Evolutionary conservation across 805 yeast genomes (phyloP).

Genomic region (Candida chilensis): DNA sequence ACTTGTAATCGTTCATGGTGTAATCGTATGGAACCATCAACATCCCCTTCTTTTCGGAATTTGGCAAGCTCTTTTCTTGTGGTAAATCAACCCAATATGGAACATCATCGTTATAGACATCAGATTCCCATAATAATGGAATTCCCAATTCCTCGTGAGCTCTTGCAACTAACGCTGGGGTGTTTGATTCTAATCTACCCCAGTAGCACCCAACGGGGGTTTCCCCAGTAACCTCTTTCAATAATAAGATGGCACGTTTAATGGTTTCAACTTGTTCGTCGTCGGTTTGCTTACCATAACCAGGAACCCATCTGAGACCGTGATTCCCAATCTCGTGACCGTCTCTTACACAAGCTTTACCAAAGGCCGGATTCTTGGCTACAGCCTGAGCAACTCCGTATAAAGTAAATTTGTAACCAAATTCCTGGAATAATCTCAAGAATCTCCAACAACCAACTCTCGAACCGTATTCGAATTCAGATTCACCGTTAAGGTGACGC

Average conservation of each 20-base stretch:
- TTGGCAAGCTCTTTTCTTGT: conserved; percentile 5
- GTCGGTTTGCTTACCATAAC: conserved; percentile 13
- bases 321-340: conserved; percentile 29
- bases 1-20: conserved; percentile 16
- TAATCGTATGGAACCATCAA: conserved; percentile 18
- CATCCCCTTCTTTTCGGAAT: conserved; percentile 12
- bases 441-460: conserved; percentile 23
- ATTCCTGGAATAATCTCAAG: conserved; percentile 19
- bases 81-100: conserved; percentile 25
- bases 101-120: conserved; percentile 23
- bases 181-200: conserved; percentile 19
- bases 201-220: conserved; percentile 25
- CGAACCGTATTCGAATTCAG: conserved; percentile 22
- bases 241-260: conserved; percentile 13
- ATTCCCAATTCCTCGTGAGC: conserved; percentile 19
- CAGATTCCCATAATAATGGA: conserved; percentile 21
- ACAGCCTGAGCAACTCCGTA: conserved; percentile 29
- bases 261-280: conserved; percentile 21
- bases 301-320: conserved; percentile 23
- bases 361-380: conserved; percentile 18
- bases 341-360: conserved; percentile 20
- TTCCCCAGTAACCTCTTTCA: conserved; percentile 19
- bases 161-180: conserved; percentile 19
- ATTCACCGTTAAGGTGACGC: conserved; percentile 16
- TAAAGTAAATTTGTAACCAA: conserved; percentile 17